Evolutionary conservation across 2,329 filamentous ascomycete genomes (phyloP).

Genomic region (Dothiorella sarmentorum): DNA sequence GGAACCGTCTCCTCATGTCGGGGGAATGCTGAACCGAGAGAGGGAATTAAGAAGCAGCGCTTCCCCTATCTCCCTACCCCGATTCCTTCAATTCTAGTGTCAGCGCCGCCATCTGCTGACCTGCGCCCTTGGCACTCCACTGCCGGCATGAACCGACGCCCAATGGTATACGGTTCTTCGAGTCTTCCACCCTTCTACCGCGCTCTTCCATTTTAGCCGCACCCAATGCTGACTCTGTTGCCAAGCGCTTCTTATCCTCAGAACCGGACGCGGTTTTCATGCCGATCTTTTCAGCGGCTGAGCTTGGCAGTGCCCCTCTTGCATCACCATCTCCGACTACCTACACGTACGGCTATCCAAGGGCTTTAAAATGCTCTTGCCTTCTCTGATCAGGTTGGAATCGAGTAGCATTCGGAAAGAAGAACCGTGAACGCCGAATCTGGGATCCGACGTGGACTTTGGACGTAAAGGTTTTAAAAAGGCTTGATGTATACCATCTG

Average conservation of each 20-base stretch:
- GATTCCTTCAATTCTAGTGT: not conserved
- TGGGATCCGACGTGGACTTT: no score
- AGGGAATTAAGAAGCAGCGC: no score
- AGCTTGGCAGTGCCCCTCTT: not conserved
- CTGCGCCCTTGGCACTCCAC: slow-evolving; percentile 1
- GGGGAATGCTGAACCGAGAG: not conserved
- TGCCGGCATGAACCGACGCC: slow-evolving; percentile 1
- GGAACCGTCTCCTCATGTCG: not conserved
- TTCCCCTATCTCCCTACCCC: not conserved
- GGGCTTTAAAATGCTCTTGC: not conserved
- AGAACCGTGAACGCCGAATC: no score
- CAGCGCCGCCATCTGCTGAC: slow-evolving; percentile 10
- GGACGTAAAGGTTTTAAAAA: not conserved
- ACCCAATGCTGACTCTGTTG: not conserved
- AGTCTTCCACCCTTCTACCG: not conserved
- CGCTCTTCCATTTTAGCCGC: no score
- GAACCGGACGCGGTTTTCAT: not conserved
- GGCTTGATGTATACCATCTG: no score
- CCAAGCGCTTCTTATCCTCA: not conserved
- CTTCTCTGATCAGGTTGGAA: no score
- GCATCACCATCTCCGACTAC: not conserved
- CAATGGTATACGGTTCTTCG: not conserved
- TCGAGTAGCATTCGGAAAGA: no score
- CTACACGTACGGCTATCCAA: not conserved
- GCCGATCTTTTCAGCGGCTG: not conserved